phyloP scores from a whole-genome alignment of 2,329 filamentous ascomycete genomes.

The Claviceps sp. region DNA sequence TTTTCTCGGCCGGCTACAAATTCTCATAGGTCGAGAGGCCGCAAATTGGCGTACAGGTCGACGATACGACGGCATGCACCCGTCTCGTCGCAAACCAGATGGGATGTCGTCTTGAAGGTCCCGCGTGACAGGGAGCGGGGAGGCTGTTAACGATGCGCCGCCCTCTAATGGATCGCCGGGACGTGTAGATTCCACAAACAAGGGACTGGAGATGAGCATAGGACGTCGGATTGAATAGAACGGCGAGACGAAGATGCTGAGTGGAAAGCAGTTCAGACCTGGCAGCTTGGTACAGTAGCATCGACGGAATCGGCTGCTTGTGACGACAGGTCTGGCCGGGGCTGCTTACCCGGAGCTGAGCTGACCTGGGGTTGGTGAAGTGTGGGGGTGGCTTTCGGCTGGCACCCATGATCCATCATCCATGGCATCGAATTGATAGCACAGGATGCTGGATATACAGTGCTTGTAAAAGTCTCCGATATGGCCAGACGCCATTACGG shows the following conservation, averaged over 20 bases:
- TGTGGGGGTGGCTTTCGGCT: no score
- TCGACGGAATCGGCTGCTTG: neutral
- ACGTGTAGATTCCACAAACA: neutral
- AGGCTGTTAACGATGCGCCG: neutral
- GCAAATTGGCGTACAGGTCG: neutral
- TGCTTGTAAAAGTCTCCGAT: no score
- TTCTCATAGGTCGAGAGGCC: neutral
- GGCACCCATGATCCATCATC: no score
- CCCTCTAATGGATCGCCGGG: neutral
- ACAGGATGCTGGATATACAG: no score
- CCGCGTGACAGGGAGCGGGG: neutral
- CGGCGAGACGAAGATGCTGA: neutral
- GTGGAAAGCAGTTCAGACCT: no score
- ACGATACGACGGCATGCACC: neutral
- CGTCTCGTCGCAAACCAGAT: neutral
- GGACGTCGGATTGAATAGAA: neutral
- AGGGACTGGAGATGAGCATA: neutral
- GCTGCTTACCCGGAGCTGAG: no score
- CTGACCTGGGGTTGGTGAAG: no score
- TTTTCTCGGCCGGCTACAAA: neutral
- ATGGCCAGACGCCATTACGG: no score
- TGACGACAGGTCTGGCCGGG: no score
- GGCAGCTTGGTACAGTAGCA: neutral
- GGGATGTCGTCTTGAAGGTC: neutral
- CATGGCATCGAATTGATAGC: no score